Evolutionary conservation across 23 red algal species (phyloP).

Genomic region (Gracilaria domingensis): DNA sequence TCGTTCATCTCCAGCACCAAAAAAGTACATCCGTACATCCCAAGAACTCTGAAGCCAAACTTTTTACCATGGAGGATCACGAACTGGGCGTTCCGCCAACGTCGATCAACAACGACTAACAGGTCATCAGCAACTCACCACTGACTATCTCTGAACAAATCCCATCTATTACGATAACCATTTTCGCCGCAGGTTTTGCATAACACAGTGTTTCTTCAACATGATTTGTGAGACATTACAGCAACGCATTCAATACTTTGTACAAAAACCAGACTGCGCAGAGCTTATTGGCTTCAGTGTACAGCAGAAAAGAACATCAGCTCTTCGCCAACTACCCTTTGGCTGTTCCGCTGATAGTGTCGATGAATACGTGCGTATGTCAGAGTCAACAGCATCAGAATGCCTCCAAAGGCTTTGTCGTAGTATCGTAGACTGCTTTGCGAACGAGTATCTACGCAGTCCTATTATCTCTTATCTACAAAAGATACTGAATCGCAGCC

Average conservation of each 20-base stretch:
- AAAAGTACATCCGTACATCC: too few relatives aligned
- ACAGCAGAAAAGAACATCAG: constrained; percentile 3
- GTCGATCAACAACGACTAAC: too few relatives aligned
- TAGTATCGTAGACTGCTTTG: constrained; percentile 15
- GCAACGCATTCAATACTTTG: neutral
- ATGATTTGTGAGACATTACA: neutral
- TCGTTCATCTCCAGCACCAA: too few relatives aligned
- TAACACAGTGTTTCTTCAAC: neutral
- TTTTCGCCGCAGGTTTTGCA: neutral
- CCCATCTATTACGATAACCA: neutral
- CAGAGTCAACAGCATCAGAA: neutral
- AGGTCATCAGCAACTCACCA: too few relatives aligned
- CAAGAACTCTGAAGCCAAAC: too few relatives aligned
- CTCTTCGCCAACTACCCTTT: constrained; percentile 35
- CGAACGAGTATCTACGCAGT: constrained; percentile 25
- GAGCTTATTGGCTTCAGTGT: neutral
- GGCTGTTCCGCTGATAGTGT: constrained; percentile 36
- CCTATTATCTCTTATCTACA: constrained; percentile 1
- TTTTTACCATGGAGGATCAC: too few relatives aligned
- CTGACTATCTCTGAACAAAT: neutral
- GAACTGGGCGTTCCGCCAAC: too few relatives aligned
- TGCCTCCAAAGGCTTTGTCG: constrained; percentile 1
- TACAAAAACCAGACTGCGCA: neutral
- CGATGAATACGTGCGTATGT: constrained; percentile 33
- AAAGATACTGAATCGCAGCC: neutral